phyloP scores from a whole-genome alignment of 108 stramenopile species.

The Fragilaria crotonensis region DNA sequence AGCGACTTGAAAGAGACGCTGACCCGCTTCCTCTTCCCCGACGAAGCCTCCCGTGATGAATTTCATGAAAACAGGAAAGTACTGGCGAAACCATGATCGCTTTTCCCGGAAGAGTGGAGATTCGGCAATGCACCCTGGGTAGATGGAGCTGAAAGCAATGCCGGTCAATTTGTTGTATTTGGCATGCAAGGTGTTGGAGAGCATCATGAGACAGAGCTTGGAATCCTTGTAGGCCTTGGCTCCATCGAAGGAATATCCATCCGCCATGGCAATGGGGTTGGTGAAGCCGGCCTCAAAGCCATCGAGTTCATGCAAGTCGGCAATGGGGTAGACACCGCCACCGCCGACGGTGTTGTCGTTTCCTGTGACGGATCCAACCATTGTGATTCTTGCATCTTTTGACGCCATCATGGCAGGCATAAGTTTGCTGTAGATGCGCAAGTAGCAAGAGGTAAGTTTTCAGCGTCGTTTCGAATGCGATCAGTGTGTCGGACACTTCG shows the following conservation, averaged over 20 bases:
- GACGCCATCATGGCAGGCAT: slow-evolving; percentile 61
- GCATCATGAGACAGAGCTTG: slow-evolving; percentile 74
- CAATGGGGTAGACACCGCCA: slow-evolving; percentile 87
- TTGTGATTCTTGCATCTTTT: slow-evolving; percentile 63
- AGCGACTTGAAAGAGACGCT: slow-evolving; percentile 77
- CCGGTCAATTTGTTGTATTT: slow-evolving; percentile 66
- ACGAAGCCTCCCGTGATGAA: slow-evolving; percentile 71
- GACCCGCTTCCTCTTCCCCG: slow-evolving; percentile 81
- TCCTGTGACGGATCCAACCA: slow-evolving; percentile 87
- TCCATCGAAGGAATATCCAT: slow-evolving; percentile 86
- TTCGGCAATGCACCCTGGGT: slow-evolving; percentile 79
- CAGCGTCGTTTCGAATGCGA: too few relatives aligned
- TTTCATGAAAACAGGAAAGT: slow-evolving; percentile 76
- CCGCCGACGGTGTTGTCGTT: slow-evolving; percentile 91
- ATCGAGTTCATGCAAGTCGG: slow-evolving; percentile 79
- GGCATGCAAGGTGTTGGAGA: slow-evolving; percentile 46
- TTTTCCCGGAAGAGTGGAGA: slow-evolving; percentile 70
- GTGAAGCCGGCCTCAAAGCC: slow-evolving; percentile 80
- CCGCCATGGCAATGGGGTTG: slow-evolving; percentile 83
- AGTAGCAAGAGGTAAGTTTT: too few relatives aligned
- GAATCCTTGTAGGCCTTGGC: slow-evolving; percentile 92
- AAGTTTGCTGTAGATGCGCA: too few relatives aligned
- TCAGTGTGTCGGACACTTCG: too few relatives aligned
- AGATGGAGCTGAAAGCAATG: slow-evolving; percentile 56
- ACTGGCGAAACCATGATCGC: slow-evolving; percentile 67